These are phyloP conservation scores for Arxiozyma heterogenica DNA, from an alignment of 1,139 yeast species.

Conservation along the genomic window DNA sequence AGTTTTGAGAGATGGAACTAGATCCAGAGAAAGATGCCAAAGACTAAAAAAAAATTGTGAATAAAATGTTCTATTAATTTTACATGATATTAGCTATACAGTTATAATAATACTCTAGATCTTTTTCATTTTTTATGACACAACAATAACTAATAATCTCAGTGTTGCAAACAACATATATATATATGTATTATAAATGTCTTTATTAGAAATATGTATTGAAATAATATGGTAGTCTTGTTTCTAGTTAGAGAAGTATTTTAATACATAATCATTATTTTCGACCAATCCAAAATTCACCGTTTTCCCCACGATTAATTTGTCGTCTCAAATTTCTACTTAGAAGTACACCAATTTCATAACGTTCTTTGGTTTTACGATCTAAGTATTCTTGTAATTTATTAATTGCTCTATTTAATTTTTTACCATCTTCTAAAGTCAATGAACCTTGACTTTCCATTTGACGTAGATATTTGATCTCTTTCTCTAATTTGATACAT, in stretches of 20 bases:
- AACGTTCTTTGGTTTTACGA: slow-evolving; percentile 34
- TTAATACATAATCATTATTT: slow-evolving; percentile 8
- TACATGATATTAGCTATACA: too few species aligned
- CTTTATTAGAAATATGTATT: background rate
- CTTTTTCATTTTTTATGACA: too few species aligned
- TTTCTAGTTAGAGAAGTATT: too few species aligned
- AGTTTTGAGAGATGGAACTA: too few species aligned
- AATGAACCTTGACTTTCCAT: slow-evolving; percentile 32
- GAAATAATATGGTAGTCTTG: background rate
- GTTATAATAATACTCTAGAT: background rate
- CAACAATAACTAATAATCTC: too few species aligned
- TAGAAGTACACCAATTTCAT: slow-evolving; percentile 34
- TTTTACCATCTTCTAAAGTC: slow-evolving; percentile 32
- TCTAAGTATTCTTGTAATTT: slow-evolving; percentile 34
- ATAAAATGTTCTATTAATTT: background rate
- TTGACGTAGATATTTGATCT: slow-evolving; percentile 31
- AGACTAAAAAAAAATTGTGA: too few species aligned
- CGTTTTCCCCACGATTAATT: slow-evolving; percentile 35
- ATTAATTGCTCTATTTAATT: slow-evolving; percentile 31
- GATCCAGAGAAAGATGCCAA: too few species aligned
- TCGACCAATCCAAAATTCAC: slow-evolving; percentile 30
- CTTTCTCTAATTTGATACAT: slow-evolving; percentile 31
- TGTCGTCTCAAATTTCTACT: slow-evolving; percentile 34
- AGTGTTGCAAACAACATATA: background rate
- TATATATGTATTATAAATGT: background rate